phyloP scores from a whole-genome alignment of 2,329 filamentous ascomycete species.

The Fusarium sp. region DNA sequence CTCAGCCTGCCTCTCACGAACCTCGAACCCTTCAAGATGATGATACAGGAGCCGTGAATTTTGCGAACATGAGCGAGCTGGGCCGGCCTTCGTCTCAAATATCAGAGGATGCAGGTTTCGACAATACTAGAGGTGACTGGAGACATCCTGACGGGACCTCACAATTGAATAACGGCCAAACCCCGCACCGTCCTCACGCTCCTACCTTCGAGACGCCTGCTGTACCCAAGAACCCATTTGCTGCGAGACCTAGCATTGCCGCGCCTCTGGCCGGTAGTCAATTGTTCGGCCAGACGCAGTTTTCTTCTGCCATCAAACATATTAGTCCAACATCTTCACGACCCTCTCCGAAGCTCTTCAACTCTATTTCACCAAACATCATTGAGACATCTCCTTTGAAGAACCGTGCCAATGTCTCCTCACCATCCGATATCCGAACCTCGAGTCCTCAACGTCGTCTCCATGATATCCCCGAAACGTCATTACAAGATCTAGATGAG shows the following conservation, averaged over 20 bases:
- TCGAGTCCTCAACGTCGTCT: conserved; percentile 54
- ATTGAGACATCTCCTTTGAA: conserved; percentile 61
- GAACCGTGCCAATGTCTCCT: conserved; percentile 58
- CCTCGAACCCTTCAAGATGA: conserved; percentile 54
- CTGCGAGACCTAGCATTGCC: conserved; percentile 46
- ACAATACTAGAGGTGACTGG: conserved; percentile 53
- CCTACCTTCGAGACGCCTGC: conserved; percentile 60
- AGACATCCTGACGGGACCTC: conserved; percentile 49
- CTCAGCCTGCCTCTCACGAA: conserved; percentile 45
- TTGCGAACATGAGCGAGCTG: conserved; percentile 51
- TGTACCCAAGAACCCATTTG: conserved; percentile 60
- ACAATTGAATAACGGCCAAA: conserved; percentile 46
- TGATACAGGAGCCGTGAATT: conserved; percentile 62
- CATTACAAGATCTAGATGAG: conserved; percentile 32
- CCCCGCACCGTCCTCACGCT: conserved; percentile 45
- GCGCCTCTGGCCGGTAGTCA: conserved; percentile 56
- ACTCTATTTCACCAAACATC: conserved; percentile 58
- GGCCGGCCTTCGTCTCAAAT: conserved; percentile 53
- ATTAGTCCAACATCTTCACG: conserved; percentile 67
- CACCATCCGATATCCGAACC: conserved; percentile 52
- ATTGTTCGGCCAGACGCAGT: conserved; percentile 65
- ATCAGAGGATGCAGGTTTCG: conserved; percentile 54
- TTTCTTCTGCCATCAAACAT: conserved; percentile 61
- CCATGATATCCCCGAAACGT: conserved; percentile 46
- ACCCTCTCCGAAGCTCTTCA: conserved; percentile 62